phyloP scores from a whole-genome alignment of 108 stramenopile species.

The Tribonema minus region DNA sequence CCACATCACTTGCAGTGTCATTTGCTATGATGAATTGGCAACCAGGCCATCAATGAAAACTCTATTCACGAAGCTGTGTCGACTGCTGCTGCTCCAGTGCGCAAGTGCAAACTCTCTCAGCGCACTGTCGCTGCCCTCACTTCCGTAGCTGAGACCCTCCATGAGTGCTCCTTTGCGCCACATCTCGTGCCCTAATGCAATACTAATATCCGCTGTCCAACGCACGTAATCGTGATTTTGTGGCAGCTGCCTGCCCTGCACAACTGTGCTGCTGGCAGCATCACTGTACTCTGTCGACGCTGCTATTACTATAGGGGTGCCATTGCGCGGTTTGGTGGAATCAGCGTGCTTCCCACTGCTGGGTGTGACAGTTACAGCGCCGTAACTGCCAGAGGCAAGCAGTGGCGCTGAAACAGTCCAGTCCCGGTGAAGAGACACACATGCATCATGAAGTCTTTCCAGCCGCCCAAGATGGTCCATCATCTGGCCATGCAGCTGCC shows the following conservation, averaged over 20 bases:
- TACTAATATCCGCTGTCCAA: background rate
- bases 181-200: background rate
- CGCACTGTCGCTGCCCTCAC: background rate
- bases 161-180: background rate
- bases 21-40: no score
- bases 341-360: no score
- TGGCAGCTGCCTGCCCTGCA: background rate
- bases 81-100: background rate
- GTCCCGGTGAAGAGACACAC: no score
- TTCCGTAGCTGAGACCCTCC: background rate
- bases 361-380: no score
- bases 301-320: no score
- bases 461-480: background rate
- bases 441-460: background rate
- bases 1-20: no score
- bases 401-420: no score
- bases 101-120: background rate
- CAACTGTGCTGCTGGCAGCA: no score
- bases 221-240: background rate
- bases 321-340: no score
- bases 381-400: no score
- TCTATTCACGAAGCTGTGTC: background rate
- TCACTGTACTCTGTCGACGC: no score
- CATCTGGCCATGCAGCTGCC: background rate
- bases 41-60: background rate